These are phyloP conservation scores for Lasiodiplodia sp. DNA, from an alignment of 2,329 filamentous ascomycete species.

Conservation along the genomic window DNA sequence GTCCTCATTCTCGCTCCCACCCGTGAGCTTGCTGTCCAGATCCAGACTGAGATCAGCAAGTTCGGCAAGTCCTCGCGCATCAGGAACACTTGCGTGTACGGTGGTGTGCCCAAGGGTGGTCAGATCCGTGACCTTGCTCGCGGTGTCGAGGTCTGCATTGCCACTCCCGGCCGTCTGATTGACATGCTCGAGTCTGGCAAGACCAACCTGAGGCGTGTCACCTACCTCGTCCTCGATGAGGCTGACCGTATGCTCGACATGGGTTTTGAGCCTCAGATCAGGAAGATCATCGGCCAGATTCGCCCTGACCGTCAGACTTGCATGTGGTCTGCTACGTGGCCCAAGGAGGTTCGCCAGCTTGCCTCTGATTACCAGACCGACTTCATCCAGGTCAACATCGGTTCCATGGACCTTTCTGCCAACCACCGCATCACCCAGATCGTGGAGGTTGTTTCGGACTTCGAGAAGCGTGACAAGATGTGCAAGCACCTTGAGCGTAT, in stretches of 20 bases:
- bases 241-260: conserved; percentile 99
- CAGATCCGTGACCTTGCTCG: conserved; percentile 95
- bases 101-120: conserved; percentile 96
- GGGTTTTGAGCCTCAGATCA: conserved; percentile 99
- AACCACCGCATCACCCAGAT: conserved; percentile 98
- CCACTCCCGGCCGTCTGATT: conserved; percentile 95
- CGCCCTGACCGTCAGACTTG: conserved; percentile 97
- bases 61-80: conserved; percentile 98
- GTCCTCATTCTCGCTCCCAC: conserved; percentile 95
- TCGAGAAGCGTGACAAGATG: conserved; percentile 98
- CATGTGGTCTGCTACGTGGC: conserved; percentile 99
- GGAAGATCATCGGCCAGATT: conserved; percentile 98
- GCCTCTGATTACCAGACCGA: conserved; percentile 90
- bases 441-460: conserved; percentile 93
- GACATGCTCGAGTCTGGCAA: conserved; percentile 98
- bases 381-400: conserved; percentile 99
- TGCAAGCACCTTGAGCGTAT: conserved; percentile 97
- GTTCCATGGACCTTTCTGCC: conserved; percentile 92
- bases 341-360: conserved; percentile 94
- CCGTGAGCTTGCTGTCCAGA: conserved; percentile 97
- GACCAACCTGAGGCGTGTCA: conserved; percentile 97
- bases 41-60: conserved; percentile 98
- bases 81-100: conserved; percentile 98
- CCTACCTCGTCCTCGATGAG: conserved; percentile 97
- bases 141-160: conserved; percentile 98